Percentiles rank a stretch among this genome's conserved stretches.
phyloP scores from a whole-genome alignment of 2,329 filamentous ascomycete genomes.

The Beauveria varroae region DNA sequence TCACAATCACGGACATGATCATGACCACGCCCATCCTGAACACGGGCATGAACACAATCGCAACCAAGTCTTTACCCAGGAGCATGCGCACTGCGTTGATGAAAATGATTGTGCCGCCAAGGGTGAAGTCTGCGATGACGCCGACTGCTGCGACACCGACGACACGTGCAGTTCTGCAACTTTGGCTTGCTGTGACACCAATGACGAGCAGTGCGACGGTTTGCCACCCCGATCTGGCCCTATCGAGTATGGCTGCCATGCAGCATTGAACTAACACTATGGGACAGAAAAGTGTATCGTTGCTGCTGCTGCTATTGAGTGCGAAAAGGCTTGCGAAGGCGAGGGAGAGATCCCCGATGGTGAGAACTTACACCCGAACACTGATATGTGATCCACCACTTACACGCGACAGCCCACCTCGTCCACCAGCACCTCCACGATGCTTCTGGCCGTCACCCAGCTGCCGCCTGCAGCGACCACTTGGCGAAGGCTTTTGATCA shows the following conservation, averaged over 20 bases:
- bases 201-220: constrained; percentile 23
- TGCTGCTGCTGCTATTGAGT: constrained; percentile 23
- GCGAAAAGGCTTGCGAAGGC: constrained; percentile 22
- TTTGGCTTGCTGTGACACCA: constrained; percentile 19
- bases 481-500: constrained; percentile 25
- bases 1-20: background rate
- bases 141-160: constrained; percentile 15
- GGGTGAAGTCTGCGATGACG: constrained; percentile 13
- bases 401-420: constrained; percentile 8
- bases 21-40: background rate
- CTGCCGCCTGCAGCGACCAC: constrained; percentile 24
- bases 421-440: constrained; percentile 21
- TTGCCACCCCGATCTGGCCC: background rate
- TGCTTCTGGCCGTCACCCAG: constrained; percentile 18
- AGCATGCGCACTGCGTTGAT: constrained; percentile 7
- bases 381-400: constrained; percentile 6
- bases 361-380: background rate
- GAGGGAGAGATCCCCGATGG: constrained; percentile 12
- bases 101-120: constrained; percentile 7
- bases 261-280: background rate
- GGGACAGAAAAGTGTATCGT: constrained; percentile 24
- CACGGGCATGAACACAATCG: background rate
- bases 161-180: constrained; percentile 14
- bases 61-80: background rate
- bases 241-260: background rate